Conservation (phyloP, 2,329 filamentous ascomycete genomes). For the Grosmannia serpens region DNA sequence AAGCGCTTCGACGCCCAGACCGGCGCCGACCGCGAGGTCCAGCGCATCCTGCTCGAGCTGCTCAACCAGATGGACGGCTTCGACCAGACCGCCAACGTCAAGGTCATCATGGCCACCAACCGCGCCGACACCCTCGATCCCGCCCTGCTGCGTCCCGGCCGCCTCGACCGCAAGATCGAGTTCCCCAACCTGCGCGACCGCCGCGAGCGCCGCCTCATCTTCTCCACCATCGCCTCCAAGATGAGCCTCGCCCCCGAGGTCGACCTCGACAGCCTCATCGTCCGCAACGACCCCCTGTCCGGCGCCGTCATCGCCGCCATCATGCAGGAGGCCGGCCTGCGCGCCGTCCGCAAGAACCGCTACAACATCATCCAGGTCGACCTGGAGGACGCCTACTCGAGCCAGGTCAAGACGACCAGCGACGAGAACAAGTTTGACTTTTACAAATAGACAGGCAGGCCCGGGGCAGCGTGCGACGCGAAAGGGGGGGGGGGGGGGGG, state of each 20-base stretch:
- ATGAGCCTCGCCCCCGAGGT: conserved; percentile 97
- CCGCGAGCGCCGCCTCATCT: conserved; percentile 90
- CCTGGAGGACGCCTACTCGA: conserved; percentile 92
- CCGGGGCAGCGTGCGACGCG: background rate
- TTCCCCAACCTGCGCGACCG: conserved; percentile 92
- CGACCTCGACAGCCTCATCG: conserved; percentile 89
- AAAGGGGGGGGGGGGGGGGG: too few relatives aligned
- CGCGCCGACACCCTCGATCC: conserved; percentile 94
- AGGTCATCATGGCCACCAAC: conserved; percentile 99
- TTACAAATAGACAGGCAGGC: conserved; percentile 55
- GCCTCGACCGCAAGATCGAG: conserved; percentile 96
- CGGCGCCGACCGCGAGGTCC: conserved; percentile 92
- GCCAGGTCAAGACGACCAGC: conserved; percentile 74
- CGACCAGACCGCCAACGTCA: conserved; percentile 97
- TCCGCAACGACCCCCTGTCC: conserved; percentile 88
- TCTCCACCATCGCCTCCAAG: conserved; percentile 90
- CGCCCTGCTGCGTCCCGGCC: conserved; percentile 83
- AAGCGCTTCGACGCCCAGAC: conserved; percentile 99
- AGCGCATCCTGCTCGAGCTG: conserved; percentile 93
- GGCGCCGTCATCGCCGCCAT: conserved; percentile 96
- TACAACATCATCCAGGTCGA: conserved; percentile 99
- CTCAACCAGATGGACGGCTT: conserved; percentile 99
- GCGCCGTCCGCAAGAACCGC: conserved; percentile 91
- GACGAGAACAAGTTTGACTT: conserved; percentile 77
- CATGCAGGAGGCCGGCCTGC: conserved; percentile 95